These are phyloP conservation scores for Candida smagusa DNA, from an alignment of 1,139 yeast species.

Conservation along the genomic window DNA sequence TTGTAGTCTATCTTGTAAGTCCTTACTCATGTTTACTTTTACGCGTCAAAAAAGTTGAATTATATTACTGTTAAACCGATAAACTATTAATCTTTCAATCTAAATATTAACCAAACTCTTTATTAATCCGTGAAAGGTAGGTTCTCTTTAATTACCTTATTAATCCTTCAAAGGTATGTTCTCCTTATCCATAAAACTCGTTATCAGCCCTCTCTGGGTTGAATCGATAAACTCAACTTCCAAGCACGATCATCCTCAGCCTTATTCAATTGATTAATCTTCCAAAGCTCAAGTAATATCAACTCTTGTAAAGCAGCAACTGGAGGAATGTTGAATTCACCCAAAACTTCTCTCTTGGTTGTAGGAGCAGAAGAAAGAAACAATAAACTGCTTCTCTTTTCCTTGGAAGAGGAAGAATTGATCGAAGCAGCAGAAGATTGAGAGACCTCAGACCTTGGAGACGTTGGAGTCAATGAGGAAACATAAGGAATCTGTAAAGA, in stretches of 20 bases:
- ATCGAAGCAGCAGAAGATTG: conserved; percentile 6
- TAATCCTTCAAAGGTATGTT: too few species aligned
- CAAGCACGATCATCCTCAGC: conserved; percentile 68
- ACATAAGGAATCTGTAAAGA: conserved; percentile 58
- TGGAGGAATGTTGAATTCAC: conserved; percentile 35
- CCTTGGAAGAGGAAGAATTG: conserved; percentile 9
- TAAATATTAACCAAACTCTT: too few species aligned
- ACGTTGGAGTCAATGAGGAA: conserved; percentile 2
- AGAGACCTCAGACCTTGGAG: not conserved
- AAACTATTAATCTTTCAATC: too few species aligned
- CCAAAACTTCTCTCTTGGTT: conserved; percentile 14
- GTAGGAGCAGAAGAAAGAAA: conserved; percentile 3
- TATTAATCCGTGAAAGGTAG: too few species aligned
- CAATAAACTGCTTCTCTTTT: conserved; percentile 19
- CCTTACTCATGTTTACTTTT: too few species aligned
- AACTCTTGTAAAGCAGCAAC: conserved; percentile 59
- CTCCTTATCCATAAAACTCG: not conserved
- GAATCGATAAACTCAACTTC: conserved; percentile 61
- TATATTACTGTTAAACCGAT: too few species aligned
- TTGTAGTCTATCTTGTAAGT: too few species aligned
- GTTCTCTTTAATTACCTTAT: not conserved
- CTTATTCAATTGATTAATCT: conserved; percentile 57
- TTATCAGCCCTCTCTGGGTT: conserved; percentile 31
- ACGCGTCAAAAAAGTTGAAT: too few species aligned
- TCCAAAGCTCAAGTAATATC: conserved; percentile 66